A percentile compares a stretch with the other conserved stretches of the same genome.
phyloP scores from a whole-genome alignment of 345 rosid species.

The Citrus cavaleriei region DNA sequence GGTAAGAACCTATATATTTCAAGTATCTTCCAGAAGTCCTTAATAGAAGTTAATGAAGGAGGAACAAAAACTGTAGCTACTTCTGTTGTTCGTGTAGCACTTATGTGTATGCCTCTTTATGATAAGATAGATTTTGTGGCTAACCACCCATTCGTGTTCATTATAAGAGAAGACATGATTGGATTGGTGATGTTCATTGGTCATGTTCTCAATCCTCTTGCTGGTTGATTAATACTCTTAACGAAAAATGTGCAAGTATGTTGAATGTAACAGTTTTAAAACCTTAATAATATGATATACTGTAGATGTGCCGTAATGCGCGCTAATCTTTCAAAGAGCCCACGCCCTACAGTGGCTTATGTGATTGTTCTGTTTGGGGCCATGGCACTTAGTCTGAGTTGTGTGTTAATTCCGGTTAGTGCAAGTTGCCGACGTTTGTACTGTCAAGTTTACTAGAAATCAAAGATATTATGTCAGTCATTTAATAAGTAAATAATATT shows the following conservation, averaged over 20 bases:
- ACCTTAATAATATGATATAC: not conserved
- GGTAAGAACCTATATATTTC: conserved; percentile 41
- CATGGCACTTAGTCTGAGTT: not conserved
- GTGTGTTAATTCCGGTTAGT: not conserved
- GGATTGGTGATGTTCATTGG: conserved; percentile 60
- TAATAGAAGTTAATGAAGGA: conserved; percentile 68
- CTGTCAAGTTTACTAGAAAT: too few relatives aligned
- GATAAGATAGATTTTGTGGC: conserved; percentile 52
- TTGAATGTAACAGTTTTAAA: not conserved
- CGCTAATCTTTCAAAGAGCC: not conserved
- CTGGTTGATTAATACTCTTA: conserved; percentile 8
- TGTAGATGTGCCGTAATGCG: not conserved
- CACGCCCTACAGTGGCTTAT: not conserved
- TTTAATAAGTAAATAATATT: too few relatives aligned
- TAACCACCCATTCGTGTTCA: conserved; percentile 62
- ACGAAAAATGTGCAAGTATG: conserved; percentile 7
- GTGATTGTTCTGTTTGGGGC: too few relatives aligned
- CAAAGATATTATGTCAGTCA: too few relatives aligned
- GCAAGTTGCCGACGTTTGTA: not conserved
- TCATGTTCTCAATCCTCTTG: conserved; percentile 48
- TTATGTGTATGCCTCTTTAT: not conserved
- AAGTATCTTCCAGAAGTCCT: conserved; percentile 52
- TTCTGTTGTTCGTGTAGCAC: conserved; percentile 32
- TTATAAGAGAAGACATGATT: conserved; percentile 53
- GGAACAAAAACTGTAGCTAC: conserved; percentile 77